phyloP scores from a whole-genome alignment of 1,284 basidiomycete species.

The Caloboletus inedulis region DNA sequence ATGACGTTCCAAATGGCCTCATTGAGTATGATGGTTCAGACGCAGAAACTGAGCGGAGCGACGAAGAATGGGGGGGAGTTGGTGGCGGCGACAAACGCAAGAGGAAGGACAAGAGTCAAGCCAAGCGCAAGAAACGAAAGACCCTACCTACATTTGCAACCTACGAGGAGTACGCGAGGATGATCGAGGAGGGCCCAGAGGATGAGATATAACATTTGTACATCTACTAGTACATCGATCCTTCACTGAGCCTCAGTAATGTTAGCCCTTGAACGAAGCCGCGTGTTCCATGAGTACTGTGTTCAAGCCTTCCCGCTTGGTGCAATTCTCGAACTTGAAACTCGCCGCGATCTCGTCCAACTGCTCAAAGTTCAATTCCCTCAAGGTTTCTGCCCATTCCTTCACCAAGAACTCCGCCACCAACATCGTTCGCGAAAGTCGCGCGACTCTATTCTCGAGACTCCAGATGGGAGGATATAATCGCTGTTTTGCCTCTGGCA shows the following conservation, averaged over 20 bases:
- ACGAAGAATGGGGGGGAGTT: constrained; percentile 56
- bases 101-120: constrained; percentile 49
- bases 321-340: constrained; percentile 39
- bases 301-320: not conserved
- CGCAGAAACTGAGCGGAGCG: constrained; percentile 38
- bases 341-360: constrained; percentile 54
- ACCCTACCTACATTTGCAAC: constrained; percentile 86
- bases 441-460: not conserved
- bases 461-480: not conserved
- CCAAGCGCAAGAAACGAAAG: constrained; percentile 70
- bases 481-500: too few relatives aligned
- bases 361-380: constrained; percentile 47
- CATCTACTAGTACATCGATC: not conserved
- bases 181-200: constrained; percentile 72
- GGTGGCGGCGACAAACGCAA: constrained; percentile 35
- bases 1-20: constrained; percentile 51
- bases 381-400: constrained; percentile 62
- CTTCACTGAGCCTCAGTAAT: not conserved
- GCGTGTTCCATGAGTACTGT: constrained; percentile 11
- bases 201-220: constrained; percentile 9
- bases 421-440: constrained; percentile 28
- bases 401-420: constrained; percentile 57
- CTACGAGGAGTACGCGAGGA: constrained; percentile 92
- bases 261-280: not conserved
- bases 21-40: constrained; percentile 58